Evolutionary conservation across 2,329 filamentous ascomycete genomes (phyloP), one percentile per base, ranked within the genome.

Genomic region (Ophiostoma quercus): DNA sequence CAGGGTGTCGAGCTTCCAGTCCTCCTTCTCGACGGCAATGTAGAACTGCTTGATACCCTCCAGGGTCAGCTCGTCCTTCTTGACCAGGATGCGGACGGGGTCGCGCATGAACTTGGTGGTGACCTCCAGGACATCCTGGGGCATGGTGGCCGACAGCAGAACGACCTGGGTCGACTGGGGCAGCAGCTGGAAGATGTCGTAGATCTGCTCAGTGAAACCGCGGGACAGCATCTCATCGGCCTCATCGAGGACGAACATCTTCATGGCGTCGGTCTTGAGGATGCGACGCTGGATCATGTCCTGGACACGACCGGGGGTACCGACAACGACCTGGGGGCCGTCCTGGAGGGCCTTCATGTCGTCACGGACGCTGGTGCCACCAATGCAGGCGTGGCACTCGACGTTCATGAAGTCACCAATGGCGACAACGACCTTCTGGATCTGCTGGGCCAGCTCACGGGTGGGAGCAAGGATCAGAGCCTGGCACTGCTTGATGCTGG

Each of bases 41-140:
- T 97, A 99, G 86, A 97, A 99, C 83, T 99, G 95, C 88, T 99
- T 99, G 80, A 99, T 96, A 92, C 95, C 95, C 85, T 99, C 95
- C 72, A 99, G 92, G 79, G 95, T 99, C 82, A 99, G 90, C 82
- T 99, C 95, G 79, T 96, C 94, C 89, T 97, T 97, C 91, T 99
- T 99, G 84, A 99, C 95, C 77, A 99, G 88, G 80, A 99, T 98
- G 80, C 95, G 94, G 82, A 99, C 92, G 76, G 95, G 95, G 84
- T 99, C 95, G 78, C 93, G 94, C 95, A 99, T 99, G 88, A 99
- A 99, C 86, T 97, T 97, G 84, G 94, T 98, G 79, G 95, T 99
- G 80, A 99, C 94, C 86, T 99, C 95, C 73, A 99, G 90, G 73
- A 99, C 95, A 80, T 99, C 95, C 86, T 97, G 93, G 78, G 95